These are phyloP conservation scores for Brassica juncea DNA, from an alignment of 345 rosid species.

Conservation along the genomic window DNA sequence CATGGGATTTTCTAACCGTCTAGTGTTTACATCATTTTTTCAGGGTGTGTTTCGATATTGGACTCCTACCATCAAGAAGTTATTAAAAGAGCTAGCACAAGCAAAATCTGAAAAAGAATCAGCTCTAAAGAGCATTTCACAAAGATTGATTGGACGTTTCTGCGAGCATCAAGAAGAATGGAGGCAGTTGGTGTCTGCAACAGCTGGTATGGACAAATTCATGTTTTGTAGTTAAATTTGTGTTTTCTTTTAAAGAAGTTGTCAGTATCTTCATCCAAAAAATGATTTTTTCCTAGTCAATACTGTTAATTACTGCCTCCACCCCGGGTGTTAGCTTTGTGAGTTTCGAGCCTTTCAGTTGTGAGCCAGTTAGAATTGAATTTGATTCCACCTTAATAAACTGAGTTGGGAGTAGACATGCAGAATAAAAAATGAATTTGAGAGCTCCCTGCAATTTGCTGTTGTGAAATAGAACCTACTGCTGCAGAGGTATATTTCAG, in stretches of 20 bases:
- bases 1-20: conserved; percentile 1
- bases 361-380: conserved; percentile 12
- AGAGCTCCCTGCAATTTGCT: neutral
- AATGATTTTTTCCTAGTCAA: neutral
- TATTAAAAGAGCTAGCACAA: conserved; percentile 65
- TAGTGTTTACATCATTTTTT: conserved; percentile 12
- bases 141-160: conserved; percentile 69
- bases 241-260: neutral
- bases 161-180: conserved; percentile 78
- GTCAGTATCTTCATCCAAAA: conserved; percentile 17
- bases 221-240: conserved; percentile 5
- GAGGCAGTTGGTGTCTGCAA: conserved; percentile 73
- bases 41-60: conserved; percentile 93
- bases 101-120: conserved; percentile 83
- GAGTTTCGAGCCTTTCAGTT: neutral
- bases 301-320: neutral
- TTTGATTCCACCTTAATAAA: conserved; percentile 8
- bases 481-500: neutral
- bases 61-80: conserved; percentile 79
- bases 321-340: conserved; percentile 8
- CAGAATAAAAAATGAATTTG: conserved; percentile 5
- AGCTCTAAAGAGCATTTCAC: conserved; percentile 73
- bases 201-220: conserved; percentile 59
- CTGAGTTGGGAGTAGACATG: conserved; percentile 17
- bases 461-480: neutral